These are phyloP conservation scores for Lentinula novae-zelandiae DNA, from an alignment of 1,284 basidiomycete genomes.

Conservation along the genomic window DNA sequence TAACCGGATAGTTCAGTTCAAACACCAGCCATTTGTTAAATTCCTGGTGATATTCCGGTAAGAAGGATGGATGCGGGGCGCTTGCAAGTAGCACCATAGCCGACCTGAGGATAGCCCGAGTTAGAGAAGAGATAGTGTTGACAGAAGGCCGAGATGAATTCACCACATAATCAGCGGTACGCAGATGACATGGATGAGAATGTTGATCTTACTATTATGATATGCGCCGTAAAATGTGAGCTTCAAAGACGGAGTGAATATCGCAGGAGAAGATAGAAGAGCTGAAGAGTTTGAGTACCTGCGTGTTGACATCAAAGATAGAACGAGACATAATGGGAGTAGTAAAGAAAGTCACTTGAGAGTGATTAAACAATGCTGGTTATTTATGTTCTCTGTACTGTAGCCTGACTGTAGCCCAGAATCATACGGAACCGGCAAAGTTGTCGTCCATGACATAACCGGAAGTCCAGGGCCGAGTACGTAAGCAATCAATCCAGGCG, in stretches of 20 bases:
- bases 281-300: not conserved
- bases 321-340: conserved; percentile 10
- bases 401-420: not conserved
- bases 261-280: not conserved
- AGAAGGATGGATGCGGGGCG: conserved; percentile 49
- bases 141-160: conserved; percentile 19
- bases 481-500: not conserved
- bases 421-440: not conserved
- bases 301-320: conserved; percentile 14
- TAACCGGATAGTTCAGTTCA: conserved; percentile 61
- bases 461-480: not conserved
- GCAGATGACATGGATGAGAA: conserved; percentile 77
- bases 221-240: conserved; percentile 56
- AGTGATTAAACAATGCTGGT: not conserved
- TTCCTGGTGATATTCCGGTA: conserved; percentile 49
- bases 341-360: not conserved
- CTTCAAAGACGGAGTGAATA: not conserved
- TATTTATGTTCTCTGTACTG: not conserved
- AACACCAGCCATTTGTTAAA: conserved; percentile 66
- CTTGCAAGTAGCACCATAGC: conserved; percentile 52
- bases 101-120: conserved; percentile 45
- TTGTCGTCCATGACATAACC: not conserved
- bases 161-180: conserved; percentile 84
- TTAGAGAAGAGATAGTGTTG: conserved; percentile 10
- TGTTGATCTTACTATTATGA: conserved; percentile 77